A percentile compares a stretch with the other conserved stretches of the same genome.
phyloP scores from a whole-genome alignment of 176 grass and related monocot species.

The Carex myosuroides region DNA sequence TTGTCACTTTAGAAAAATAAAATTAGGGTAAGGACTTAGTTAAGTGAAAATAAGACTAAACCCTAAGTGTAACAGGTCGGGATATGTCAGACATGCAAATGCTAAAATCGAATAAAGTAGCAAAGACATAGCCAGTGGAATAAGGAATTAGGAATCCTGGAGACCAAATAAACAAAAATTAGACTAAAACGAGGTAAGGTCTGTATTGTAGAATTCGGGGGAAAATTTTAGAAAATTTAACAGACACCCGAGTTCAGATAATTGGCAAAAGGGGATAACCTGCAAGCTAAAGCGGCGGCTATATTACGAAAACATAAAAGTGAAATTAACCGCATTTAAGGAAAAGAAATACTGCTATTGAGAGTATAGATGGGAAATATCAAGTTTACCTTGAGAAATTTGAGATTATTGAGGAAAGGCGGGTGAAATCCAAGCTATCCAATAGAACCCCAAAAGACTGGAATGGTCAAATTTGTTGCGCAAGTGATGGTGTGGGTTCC shows the following conservation, averaged over 20 bases:
- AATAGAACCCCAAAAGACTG: background rate
- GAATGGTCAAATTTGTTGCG: background rate
- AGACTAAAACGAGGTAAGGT: background rate
- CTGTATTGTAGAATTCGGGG: background rate
- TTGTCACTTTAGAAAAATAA: background rate
- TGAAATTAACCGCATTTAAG: background rate
- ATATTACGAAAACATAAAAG: background rate
- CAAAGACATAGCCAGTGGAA: background rate
- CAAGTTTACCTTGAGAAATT: conserved; percentile 5
- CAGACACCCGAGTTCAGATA: conserved; percentile 1
- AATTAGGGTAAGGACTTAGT: background rate
- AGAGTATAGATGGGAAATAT: background rate
- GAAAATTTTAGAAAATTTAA: background rate
- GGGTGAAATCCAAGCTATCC: background rate
- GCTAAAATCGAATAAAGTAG: background rate
- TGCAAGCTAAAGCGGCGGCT: background rate
- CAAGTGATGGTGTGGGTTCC: background rate
- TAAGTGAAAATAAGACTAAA: background rate
- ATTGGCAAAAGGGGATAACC: background rate
- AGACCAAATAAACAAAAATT: background rate
- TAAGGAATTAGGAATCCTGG: background rate
- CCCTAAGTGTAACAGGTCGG: background rate
- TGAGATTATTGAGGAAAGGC: background rate
- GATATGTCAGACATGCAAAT: background rate
- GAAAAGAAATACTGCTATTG: background rate